Evolutionary conservation across 192 early-diverging fungal genomes (phyloP).

Genomic region (Kappamyces sp.): DNA sequence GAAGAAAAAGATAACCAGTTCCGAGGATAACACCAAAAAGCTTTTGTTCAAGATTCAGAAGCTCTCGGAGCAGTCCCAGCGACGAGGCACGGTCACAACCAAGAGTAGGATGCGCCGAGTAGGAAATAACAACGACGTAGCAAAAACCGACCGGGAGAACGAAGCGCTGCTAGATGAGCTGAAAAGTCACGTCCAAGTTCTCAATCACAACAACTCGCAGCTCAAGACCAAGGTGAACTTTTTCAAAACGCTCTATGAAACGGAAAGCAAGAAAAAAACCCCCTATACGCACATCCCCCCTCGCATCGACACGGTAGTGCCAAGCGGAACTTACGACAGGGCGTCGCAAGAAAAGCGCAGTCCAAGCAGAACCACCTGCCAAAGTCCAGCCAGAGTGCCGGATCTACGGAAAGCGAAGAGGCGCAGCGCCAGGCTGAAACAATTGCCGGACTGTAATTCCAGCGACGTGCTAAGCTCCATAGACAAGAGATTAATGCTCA

Average conservation of each 20-base stretch:
- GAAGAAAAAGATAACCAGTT: conserved; percentile 39
- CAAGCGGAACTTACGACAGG: neutral
- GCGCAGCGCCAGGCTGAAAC: conserved; percentile 12
- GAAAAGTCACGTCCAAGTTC: conserved; percentile 1
- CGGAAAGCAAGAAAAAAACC: conserved; percentile 37
- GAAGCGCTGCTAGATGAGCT: neutral
- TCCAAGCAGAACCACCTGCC: neutral
- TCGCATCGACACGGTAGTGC: conserved; percentile 32
- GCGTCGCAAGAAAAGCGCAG: neutral
- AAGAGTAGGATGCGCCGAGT: too few species aligned
- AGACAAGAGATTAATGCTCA: too few species aligned
- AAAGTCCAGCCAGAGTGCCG: conserved; percentile 5
- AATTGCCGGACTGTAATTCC: neutral
- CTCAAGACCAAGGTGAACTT: conserved; percentile 17
- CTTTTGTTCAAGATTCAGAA: conserved; percentile 14
- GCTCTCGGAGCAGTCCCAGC: neutral
- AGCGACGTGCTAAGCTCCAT: neutral
- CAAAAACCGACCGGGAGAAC: neutral
- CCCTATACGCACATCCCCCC: conserved; percentile 53
- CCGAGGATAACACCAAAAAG: conserved; percentile 46
- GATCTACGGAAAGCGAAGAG: conserved; percentile 14
- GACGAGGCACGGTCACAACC: too few species aligned
- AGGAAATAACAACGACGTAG: neutral
- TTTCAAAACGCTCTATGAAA: conserved; percentile 44
- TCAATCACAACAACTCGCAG: neutral